phyloP scores from a whole-genome alignment of 1,139 yeast genomes.

The Pneumocystis oryctolagi region DNA sequence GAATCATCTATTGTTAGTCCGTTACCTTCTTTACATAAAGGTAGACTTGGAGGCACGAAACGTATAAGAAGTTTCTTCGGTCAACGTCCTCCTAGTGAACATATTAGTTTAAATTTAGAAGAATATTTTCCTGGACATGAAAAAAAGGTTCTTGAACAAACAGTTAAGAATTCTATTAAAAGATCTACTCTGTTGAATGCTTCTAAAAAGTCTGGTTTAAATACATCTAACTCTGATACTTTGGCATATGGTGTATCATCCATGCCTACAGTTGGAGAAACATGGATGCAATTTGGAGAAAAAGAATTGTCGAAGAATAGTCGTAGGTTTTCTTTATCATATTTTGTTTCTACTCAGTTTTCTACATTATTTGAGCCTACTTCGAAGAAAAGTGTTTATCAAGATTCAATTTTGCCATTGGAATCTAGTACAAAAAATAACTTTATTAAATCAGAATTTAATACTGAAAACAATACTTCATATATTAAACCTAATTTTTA shows the following conservation, averaged over 20 bases:
- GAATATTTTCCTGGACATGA: constrained; percentile 86
- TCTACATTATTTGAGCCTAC: background rate
- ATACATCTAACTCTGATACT: constrained; percentile 16
- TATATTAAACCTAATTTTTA: background rate
- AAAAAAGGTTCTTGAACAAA: constrained; percentile 55
- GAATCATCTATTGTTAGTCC: constrained; percentile 1
- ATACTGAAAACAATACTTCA: background rate
- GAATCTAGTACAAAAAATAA: background rate
- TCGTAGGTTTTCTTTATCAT: constrained; percentile 7
- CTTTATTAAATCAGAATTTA: background rate
- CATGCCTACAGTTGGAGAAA: constrained; percentile 48
- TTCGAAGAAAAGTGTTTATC: background rate
- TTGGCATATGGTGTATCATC: constrained; percentile 19
- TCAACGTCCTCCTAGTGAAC: constrained; percentile 85
- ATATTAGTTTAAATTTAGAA: constrained; percentile 74
- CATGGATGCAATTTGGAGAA: constrained; percentile 40
- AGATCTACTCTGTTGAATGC: constrained; percentile 43
- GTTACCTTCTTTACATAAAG: background rate
- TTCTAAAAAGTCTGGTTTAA: constrained; percentile 23
- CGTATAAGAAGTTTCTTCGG: constrained; percentile 43
- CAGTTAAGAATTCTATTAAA: constrained; percentile 70
- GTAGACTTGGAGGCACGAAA: constrained; percentile 6
- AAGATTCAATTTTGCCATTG: background rate
- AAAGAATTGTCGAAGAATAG: constrained; percentile 30
- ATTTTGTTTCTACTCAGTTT: background rate